Percentiles rank a stretch among this genome's conserved stretches.
Conservation (phyloP, 371 early-diverging fungal species). For the Mucor irregularis region DNA sequence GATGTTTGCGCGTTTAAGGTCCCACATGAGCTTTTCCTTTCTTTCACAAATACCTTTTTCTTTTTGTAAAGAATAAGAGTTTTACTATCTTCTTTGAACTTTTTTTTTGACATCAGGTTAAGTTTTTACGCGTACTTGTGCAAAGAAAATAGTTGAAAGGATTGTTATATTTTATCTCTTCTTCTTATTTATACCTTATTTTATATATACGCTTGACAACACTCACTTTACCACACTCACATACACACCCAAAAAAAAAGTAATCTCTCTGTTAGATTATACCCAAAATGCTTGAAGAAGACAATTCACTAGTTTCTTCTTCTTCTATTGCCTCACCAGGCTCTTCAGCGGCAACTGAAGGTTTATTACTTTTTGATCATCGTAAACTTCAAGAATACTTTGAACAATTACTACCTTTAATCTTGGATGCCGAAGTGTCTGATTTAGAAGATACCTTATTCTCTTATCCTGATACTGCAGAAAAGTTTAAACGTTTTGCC, state of each 20-base stretch:
- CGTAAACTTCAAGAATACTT: conserved; percentile 67
- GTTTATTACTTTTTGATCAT: conserved; percentile 55
- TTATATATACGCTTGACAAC: too few species aligned
- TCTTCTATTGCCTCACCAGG: conserved; percentile 11
- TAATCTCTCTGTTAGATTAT: not conserved
- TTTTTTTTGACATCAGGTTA: too few species aligned
- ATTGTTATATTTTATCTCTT: too few species aligned
- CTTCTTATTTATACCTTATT: too few species aligned
- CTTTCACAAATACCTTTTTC: too few species aligned
- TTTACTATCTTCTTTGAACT: too few species aligned
- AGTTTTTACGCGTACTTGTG: too few species aligned
- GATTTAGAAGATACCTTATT: conserved; percentile 67
- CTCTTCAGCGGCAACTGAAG: conserved; percentile 7
- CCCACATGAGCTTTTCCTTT: too few species aligned
- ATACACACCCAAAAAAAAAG: not conserved
- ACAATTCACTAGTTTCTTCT: conserved; percentile 7
- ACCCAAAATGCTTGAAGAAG: conserved; percentile 22
- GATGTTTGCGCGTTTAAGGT: too few species aligned
- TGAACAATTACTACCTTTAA: conserved; percentile 68
- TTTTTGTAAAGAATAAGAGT: too few species aligned
- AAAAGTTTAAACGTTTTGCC: conserved; percentile 78
- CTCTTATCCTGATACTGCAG: conserved; percentile 67
- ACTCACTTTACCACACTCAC: too few species aligned
- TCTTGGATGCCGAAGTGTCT: conserved; percentile 67
- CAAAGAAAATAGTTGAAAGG: too few species aligned